Percentiles rank a stretch among this genome's conserved stretches.
These are phyloP conservation scores for Taiozyma sp. DNA, from an alignment of 1,139 yeast genomes.

Conservation along the genomic window DNA sequence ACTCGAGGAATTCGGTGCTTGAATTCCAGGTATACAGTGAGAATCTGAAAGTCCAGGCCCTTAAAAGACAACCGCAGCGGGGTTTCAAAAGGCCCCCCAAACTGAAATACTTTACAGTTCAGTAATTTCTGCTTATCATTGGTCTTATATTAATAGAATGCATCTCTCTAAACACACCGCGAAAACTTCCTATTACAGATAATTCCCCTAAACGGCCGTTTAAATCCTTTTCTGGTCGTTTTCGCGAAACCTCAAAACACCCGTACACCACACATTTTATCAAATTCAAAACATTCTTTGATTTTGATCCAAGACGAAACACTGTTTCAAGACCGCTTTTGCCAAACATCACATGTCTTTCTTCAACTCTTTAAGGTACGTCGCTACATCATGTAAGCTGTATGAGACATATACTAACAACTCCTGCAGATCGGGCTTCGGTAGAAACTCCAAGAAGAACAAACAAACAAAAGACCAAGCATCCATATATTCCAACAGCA, in stretches of 20 bases:
- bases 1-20: no score
- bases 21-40: no score
- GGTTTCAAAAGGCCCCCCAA: no score
- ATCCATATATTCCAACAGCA: slow-evolving; percentile 26
- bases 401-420: background rate
- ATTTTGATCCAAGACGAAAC: background rate
- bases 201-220: background rate
- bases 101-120: no score
- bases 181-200: background rate
- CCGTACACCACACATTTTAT: background rate
- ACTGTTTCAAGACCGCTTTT: background rate
- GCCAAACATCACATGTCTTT: slow-evolving; percentile 8
- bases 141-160: no score
- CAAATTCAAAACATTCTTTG: background rate
- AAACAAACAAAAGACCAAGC: slow-evolving; percentile 27
- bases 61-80: no score
- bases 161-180: background rate
- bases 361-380: slow-evolving; percentile 15
- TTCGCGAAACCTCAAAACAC: background rate
- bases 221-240: background rate
- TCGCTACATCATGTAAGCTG: background rate
- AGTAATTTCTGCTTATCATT: no score
- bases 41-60: no score
- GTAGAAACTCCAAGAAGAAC: slow-evolving; percentile 34
- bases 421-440: slow-evolving; percentile 27